Conservation (phyloP, 2,329 filamentous ascomycete species). For the Colletotrichum sp. region DNA sequence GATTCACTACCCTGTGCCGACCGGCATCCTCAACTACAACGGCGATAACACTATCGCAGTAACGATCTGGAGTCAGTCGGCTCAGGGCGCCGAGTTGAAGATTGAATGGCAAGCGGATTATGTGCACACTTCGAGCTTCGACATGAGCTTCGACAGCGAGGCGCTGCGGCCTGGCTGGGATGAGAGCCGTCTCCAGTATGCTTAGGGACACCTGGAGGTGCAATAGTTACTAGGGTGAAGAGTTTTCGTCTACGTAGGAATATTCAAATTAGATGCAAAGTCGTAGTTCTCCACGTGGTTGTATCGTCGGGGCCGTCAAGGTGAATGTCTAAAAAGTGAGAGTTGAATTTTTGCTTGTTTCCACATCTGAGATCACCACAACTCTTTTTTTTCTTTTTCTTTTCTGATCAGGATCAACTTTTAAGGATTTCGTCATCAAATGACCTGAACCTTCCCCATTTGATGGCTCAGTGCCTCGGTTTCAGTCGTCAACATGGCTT, state of each 20-base stretch:
- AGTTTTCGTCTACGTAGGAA: neutral
- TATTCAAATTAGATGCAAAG: neutral
- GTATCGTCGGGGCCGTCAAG: neutral
- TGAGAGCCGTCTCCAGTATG: conserved; percentile 40
- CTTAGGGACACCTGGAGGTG: neutral
- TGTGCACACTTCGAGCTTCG: conserved; percentile 56
- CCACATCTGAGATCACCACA: neutral
- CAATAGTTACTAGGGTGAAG: too few relatives aligned
- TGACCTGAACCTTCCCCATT: neutral
- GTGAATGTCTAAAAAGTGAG: neutral
- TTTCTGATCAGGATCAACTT: too few relatives aligned
- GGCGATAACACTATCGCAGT: conserved; percentile 63
- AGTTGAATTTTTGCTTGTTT: neutral
- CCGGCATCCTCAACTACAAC: conserved; percentile 61
- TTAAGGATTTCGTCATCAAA: neutral
- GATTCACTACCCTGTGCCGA: conserved; percentile 63
- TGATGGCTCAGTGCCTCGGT: neutral
- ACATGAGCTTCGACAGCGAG: conserved; percentile 50
- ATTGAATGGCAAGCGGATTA: conserved; percentile 60
- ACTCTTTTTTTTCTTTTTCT: too few relatives aligned
- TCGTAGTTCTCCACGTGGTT: neutral
- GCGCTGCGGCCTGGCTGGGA: conserved; percentile 58
- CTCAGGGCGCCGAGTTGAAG: conserved; percentile 52
- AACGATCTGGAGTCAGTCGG: conserved; percentile 64
- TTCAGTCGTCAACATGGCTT: neutral